Base-by-base conservation (phyloP, 257 asterid genomes). In the Solanum paucissectum region DNA sequence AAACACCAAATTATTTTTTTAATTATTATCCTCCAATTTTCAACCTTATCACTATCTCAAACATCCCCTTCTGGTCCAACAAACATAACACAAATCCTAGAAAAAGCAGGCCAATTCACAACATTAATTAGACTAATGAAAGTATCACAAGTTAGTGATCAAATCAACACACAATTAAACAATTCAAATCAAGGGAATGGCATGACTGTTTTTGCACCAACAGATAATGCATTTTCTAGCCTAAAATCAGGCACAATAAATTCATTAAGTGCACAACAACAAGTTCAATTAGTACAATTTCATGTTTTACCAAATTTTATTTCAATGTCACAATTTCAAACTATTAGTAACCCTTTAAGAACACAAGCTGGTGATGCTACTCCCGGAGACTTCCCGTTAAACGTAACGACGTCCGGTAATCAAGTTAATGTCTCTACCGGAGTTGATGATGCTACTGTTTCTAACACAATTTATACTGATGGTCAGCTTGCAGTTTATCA, bases 351-450 rank as follows among this genome's bases (percentile, higher is more conserved):
- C 38, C 99, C 99, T 1, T 84, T 95, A 25, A 87, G 97, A 87
- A 96, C 98, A 2, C 98, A 96, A 87, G 99, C 98, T 82, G 98
- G 99, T 0, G 94, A 94, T 81, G 68, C 85, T 89, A 92, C 89
- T 6, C 36, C 79, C 25, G 94, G 96, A 1, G 87, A 91, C 7
- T 96, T 95, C 87, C 97, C 95, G 1, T 76, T 96, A 44, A 96
- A 96, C 84, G 95, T 96, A 12, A 96, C 98, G 5, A 93, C 98
- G 62, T 83, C 95, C 21, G 98, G 95, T 42, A 96, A 92, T 86
- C 98, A 94, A 84, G 98, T 96, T 13, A 96, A 96, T 58, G 87
- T 96, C 32, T 91, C 98, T 46, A 96, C 98, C 72, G 99, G 99
- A 1, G 98, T 96, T 1, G 90, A 90, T 85, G 92, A 92, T 3